Base-by-base conservation (phyloP, 169 alveolate species). In the Cryptosporidium viatorum region DNA sequence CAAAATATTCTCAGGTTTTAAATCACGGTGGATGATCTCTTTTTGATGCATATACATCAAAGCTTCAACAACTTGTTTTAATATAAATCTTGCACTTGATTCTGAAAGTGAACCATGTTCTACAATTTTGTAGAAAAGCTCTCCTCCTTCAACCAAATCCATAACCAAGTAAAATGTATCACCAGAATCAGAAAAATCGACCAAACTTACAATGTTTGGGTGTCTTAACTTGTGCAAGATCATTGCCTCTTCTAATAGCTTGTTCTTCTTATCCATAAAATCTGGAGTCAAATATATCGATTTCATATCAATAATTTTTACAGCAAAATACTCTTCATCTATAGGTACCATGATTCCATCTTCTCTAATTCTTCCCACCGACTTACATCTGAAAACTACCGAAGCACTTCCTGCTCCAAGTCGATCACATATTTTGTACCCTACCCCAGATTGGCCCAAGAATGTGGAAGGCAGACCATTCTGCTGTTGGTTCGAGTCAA, bases 1-100 rank as follows among this genome's bases (percentile, higher is more conserved):
- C 51, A 97, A 92, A 65, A 97, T 94, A 86, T 97, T 97, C 91
- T 97, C 99, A 26, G 99, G 99, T 71, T 97, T 97, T 69, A 97
- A 71, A 67, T 97, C 99, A 50, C 99, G 94, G 86, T 96, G 98
- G 48, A 94, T 93, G 31, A 96, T 94, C 75, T 93, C 93, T 84
- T 92, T 91, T 26, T 60, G 41, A 86, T 95, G 97, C 93, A 95
- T 87, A 86, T 95, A 95, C 35, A 91, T 69, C 18, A 95, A 73
- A 35, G 95, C 96, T 41, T 74, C 93, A 12, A 92, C 95, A 18
- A 95, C 87, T 92, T 93, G 95, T 41, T 93, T 91, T 67, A 95
- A 93, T 45, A 93, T 91, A 35, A 86, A 92, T 41, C 94, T 94
- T 18, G 96, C 95, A 91, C 92, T 89, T 14, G 86, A 69, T 71